These are phyloP conservation scores for Passalora sequoiae DNA, from an alignment of 2,329 filamentous ascomycete genomes.

Conservation along the genomic window DNA sequence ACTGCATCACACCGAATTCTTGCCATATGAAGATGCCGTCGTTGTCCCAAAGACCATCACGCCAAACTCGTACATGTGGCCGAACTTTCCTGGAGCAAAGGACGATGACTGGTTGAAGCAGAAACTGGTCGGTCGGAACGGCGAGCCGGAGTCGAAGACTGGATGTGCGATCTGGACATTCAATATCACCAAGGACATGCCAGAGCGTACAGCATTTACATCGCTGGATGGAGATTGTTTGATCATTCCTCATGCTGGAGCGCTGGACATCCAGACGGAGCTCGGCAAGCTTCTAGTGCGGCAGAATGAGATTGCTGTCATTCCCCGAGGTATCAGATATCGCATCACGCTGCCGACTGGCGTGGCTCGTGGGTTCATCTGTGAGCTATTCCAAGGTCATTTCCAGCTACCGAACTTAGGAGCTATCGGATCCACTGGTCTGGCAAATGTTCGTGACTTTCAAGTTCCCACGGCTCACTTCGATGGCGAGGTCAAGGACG, in stretches of 20 bases:
- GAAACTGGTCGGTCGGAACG: constrained; percentile 67
- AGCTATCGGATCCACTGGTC: constrained; percentile 58
- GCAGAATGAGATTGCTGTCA: constrained; percentile 59
- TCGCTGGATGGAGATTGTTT: constrained; percentile 68
- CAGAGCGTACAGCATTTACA: constrained; percentile 65
- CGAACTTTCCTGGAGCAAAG: constrained; percentile 31
- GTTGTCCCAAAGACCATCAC: constrained; percentile 5
- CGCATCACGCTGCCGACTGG: constrained; percentile 53
- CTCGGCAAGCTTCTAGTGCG: constrained; percentile 58
- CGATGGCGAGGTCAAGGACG: constrained; percentile 31
- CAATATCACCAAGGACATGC: constrained; percentile 72
- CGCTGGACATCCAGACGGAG: constrained; percentile 62
- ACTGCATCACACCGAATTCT: constrained; percentile 11
- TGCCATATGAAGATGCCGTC: constrained; percentile 4
- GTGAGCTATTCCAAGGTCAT: constrained; percentile 59
- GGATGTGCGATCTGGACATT: constrained; percentile 76
- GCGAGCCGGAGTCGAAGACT: constrained; percentile 69
- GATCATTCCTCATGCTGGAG: constrained; percentile 59
- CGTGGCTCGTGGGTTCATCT: constrained; percentile 58
- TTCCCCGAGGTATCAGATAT: constrained; percentile 59
- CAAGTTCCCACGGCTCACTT: constrained; percentile 54
- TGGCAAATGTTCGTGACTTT: constrained; percentile 62
- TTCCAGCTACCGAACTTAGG: constrained; percentile 62
- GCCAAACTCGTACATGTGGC: constrained; percentile 20
- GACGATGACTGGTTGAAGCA: constrained; percentile 57